Base-by-base conservation (phyloP, 2,329 filamentous ascomycete species). In the Aspergillus novofumigatus region DNA sequence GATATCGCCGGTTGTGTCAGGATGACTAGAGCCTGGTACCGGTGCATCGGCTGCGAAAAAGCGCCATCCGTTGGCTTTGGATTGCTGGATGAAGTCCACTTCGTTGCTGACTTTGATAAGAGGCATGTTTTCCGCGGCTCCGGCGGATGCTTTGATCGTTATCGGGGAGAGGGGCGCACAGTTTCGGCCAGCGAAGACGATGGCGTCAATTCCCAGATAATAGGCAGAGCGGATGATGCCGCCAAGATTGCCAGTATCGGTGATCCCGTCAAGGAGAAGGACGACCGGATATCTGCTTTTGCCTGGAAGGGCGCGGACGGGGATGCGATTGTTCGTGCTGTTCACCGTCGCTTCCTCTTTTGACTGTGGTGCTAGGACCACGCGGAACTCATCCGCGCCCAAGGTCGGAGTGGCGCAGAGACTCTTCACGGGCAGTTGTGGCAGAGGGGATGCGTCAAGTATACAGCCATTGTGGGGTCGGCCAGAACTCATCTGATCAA, bases 381-480 rank as follows among this genome's bases (percentile, higher is more conserved):
- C 75, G 5, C 79, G 71, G 66, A 91, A 90, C 50, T 82, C 79
- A 0, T 78, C 68, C 5, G 71, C 61, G 69, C 76, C 53, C 65
- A 78, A 68, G 28, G 78, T 75, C 1, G 81, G 71, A 4, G 85
- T 70, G 1, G 73, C 59, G 0, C 81, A 80, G 3, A 95, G 77
- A 17, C 81, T 77, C 29, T 77, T 80, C 47, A 93, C 77, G 0
- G 89, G 91, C 2, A 85, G 77, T 62, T 87, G 85, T 0, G 92
- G 91, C 1, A 97, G 75, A 1, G 90, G 90, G 0, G 92, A 96
- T 14, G 89, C 86, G 75, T 99, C 94, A 3, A 99, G 82, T 17
- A 97, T 81, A 65, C 88, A 87, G 49, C 93, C 92, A 69, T 97
- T 97, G 75, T 99, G 93, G 35, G 93, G 91, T 44, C 94, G 83